A percentile compares a stretch with the other conserved stretches of the same genome.
phyloP scores from a whole-genome alignment of 2,329 filamentous ascomycete species.

The Aspergillus sp. region DNA sequence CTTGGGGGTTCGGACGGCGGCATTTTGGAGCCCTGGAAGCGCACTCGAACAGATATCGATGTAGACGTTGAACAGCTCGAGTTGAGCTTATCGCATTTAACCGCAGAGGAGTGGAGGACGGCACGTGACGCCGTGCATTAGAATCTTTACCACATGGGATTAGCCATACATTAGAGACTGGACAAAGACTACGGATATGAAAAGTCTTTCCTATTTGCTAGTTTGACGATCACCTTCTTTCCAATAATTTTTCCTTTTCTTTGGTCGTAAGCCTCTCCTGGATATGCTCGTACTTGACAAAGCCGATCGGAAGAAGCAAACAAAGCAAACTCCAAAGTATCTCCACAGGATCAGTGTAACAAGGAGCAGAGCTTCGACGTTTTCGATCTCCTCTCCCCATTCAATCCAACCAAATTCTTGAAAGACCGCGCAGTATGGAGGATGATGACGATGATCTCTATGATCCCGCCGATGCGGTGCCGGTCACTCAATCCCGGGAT shows the following conservation, averaged over 20 bases:
- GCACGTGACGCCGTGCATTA: neutral
- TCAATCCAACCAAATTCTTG: neutral
- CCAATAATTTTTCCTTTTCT: neutral
- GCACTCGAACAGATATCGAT: neutral
- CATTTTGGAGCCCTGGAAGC: conserved; percentile 12
- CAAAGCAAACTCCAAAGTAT: conserved; percentile 22
- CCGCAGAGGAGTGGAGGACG: neutral
- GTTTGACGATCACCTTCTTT: neutral
- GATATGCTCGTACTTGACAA: neutral
- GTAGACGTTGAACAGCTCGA: neutral
- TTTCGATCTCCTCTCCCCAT: conserved; percentile 3
- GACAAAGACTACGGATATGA: neutral
- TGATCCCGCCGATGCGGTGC: conserved; percentile 41
- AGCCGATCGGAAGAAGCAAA: conserved; percentile 15
- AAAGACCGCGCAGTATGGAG: conserved; percentile 36
- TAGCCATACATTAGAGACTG: neutral
- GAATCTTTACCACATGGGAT: neutral
- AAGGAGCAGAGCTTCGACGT: conserved; percentile 12
- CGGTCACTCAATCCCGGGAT: conserved; percentile 29
- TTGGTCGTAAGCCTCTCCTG: neutral
- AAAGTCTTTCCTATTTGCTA: neutral
- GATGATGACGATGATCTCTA: conserved; percentile 51
- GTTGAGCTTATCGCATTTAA: neutral
- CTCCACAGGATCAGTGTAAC: conserved; percentile 22
- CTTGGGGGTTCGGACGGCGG: conserved; percentile 38